Evolutionary conservation across 140 eudicot genomes (phyloP).

Genomic region (Bidens hawaiensis): DNA sequence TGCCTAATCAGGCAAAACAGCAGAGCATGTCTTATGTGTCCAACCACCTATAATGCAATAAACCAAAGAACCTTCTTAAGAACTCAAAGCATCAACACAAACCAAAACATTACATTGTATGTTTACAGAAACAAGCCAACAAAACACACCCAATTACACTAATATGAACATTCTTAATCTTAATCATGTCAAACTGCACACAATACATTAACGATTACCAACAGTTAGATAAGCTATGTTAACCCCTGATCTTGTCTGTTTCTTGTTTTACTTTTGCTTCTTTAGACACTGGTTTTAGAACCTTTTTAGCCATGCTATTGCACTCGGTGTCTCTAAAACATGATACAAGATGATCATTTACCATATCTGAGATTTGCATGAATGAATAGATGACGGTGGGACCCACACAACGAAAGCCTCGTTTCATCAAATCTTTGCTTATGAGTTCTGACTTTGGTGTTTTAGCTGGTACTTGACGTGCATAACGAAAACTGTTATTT

Average conservation of each 20-base stretch:
- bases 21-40: slow-evolving; percentile 17
- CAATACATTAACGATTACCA: slow-evolving; percentile 1
- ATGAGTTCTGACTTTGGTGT: slow-evolving; percentile 75
- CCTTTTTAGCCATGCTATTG: slow-evolving; percentile 17
- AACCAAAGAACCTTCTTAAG: slow-evolving; percentile 8
- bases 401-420: slow-evolving; percentile 79
- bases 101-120: slow-evolving; percentile 21
- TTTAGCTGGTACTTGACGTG: slow-evolving; percentile 72
- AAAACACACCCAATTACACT: slow-evolving; percentile 14
- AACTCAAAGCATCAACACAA: slow-evolving; percentile 18
- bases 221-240: slow-evolving; percentile 25
- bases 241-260: slow-evolving; percentile 8
- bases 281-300: slow-evolving; percentile 5
- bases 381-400: slow-evolving; percentile 78
- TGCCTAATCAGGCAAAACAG: slow-evolving; percentile 35
- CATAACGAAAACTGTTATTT: slow-evolving; percentile 43
- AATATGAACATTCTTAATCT: slow-evolving; percentile 29
- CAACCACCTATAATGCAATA: slow-evolving; percentile 19
- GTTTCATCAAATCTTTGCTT: slow-evolving; percentile 70
- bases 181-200: slow-evolving; percentile 23
- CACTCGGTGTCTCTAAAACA: slow-evolving; percentile 74
- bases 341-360: slow-evolving; percentile 65
- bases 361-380: slow-evolving; percentile 77
- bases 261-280: slow-evolving; percentile 24
- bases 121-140: slow-evolving; percentile 15